Evolutionary conservation across 2,329 filamentous ascomycete species (phyloP).

Genomic region (Fusarium bulbicola): DNA sequence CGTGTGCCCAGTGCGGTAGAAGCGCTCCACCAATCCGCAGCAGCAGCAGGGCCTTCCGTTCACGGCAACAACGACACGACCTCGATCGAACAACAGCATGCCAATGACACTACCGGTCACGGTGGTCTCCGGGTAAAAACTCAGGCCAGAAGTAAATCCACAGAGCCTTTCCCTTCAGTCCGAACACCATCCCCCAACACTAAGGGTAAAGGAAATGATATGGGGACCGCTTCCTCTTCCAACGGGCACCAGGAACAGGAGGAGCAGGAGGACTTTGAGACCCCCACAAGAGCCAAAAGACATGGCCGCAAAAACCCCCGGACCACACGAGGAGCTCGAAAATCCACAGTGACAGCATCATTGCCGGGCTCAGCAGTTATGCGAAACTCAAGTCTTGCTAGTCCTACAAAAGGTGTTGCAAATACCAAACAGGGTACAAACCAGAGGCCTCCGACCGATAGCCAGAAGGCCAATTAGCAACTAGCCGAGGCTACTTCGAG

Average conservation of each 20-base stretch:
- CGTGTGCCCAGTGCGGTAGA: slow-evolving; percentile 36
- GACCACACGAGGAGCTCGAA: slow-evolving; percentile 7
- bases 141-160: slow-evolving; percentile 16
- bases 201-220: not conserved
- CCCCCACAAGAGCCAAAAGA: slow-evolving; percentile 32
- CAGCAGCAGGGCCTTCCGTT: slow-evolving; percentile 35
- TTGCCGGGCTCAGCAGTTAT: slow-evolving; percentile 36
- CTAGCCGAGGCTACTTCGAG: slow-evolving; percentile 22
- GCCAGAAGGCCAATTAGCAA: slow-evolving; percentile 36
- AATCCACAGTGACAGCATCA: slow-evolving; percentile 29
- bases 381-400: slow-evolving; percentile 24
- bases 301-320: slow-evolving; percentile 21
- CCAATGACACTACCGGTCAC: not conserved
- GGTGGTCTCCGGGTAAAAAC: not conserved
- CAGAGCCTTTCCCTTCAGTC: not conserved
- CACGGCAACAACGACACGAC: slow-evolving; percentile 13
- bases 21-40: slow-evolving; percentile 43
- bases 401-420: not conserved
- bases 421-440: not conserved
- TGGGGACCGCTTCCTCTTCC: not conserved
- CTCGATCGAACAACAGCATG: not conserved
- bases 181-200: not conserved
- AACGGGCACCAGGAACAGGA: not conserved
- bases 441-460: slow-evolving; percentile 9
- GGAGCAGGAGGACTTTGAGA: slow-evolving; percentile 17